These are phyloP conservation scores for Pulveroboletus sp. DNA, from an alignment of 768 basidiomycete genomes.

Conservation along the genomic window DNA sequence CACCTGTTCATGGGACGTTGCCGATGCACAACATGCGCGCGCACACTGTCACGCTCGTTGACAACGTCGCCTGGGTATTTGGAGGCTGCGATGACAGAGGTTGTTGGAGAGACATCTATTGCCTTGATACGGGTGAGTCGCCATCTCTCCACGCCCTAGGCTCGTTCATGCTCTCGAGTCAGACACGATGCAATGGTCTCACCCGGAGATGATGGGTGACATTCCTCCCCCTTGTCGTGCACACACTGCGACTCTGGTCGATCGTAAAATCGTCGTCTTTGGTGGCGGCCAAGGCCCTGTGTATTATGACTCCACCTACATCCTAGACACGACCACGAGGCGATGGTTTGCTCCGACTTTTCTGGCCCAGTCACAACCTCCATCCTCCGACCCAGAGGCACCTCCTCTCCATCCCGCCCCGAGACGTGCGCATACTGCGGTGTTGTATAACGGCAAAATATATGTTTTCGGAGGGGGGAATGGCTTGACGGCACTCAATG, in stretches of 20 bases:
- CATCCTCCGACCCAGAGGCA: not conserved
- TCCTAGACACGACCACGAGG: constrained; percentile 73
- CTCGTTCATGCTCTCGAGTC: not conserved
- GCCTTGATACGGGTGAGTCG: constrained; percentile 72
- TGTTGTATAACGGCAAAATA: constrained; percentile 63
- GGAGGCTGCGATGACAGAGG: constrained; percentile 85
- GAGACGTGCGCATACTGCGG: constrained; percentile 85
- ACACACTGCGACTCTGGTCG: constrained; percentile 81
- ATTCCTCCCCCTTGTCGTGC: constrained; percentile 79
- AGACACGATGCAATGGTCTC: constrained; percentile 91
- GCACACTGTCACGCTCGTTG: constrained; percentile 80
- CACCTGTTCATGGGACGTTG: constrained; percentile 68
- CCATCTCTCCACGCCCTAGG: not conserved
- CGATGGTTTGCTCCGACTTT: constrained; percentile 55
- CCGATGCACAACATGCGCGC: constrained; percentile 71
- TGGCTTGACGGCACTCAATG: constrained; percentile 83
- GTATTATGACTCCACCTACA: constrained; percentile 80
- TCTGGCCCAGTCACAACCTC: constrained; percentile 12
- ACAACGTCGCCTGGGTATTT: constrained; percentile 79
- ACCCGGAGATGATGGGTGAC: constrained; percentile 72
- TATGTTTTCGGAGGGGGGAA: constrained; percentile 95
- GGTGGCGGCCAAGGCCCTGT: constrained; percentile 81
- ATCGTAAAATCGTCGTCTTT: constrained; percentile 74
- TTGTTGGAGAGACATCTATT: constrained; percentile 71
- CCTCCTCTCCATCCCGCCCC: constrained; percentile 46